Base-by-base conservation (phyloP, 352 stramenopile species). In the Globisporangium sylvaticum region DNA sequence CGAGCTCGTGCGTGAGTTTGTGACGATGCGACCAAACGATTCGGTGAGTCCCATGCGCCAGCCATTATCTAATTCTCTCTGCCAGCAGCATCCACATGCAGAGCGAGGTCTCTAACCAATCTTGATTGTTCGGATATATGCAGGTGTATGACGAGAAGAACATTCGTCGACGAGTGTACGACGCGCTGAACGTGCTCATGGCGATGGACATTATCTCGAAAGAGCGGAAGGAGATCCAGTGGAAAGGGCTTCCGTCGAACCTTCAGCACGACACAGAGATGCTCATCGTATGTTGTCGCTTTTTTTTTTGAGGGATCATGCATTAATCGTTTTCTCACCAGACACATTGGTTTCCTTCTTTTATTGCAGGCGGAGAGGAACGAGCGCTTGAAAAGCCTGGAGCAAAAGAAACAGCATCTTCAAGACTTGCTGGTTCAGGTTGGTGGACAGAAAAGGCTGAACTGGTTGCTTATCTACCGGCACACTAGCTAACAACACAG, bases 151-250 rank as follows among this genome's bases (percentile, higher is more conserved):
- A 97, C 65, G 91, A 97, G 64, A 97, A 97, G 67, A 99, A 99
- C 70, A 98, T 99, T 60, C 91, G 97, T 42, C 87, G 97, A 22
- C 89, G 97, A 58, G 96, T 99, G 7, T 99, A 99, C 66, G 97
- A 99, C 68, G 96, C 96, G 32, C 76, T 99, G 15, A 99, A 99
- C 72, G 97, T 99, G 18, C 77, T 99, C 27, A 98, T 98, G 93
- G 97, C 97, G 14, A 98, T 99, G 93, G 96, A 99, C 56, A 99
- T 99, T 60, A 99, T 99, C 62, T 94, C 86, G 31, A 99, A 99
- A 76, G 95, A 99, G 64, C 96, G 97, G 25, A 97, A 98, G 68
- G 87, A 97, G 62, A 98, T 94, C 68, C 78, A 79, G 44, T 97
- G 84, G 87, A 94, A 86, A 71, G 89, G 83, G 6, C 76, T 95